These are phyloP conservation scores for Phalaenopsis equestris DNA, from an alignment of 106 monocot species.

Conservation along the genomic window DNA sequence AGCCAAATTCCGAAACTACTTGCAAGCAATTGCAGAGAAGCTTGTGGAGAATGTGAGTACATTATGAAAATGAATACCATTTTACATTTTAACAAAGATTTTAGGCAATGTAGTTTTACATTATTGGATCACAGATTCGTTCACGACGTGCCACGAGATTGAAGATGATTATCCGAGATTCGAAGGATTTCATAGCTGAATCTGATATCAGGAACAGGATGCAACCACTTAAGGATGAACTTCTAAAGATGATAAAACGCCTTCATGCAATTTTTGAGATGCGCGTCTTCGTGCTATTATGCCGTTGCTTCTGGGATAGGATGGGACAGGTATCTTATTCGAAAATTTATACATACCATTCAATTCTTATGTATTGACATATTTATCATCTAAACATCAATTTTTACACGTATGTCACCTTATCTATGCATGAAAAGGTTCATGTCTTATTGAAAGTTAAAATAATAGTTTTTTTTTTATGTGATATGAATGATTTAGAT, in stretches of 20 bases:
- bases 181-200: conserved; percentile 65
- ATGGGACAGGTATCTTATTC: conserved; percentile 69
- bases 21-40: conserved; percentile 89
- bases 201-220: conserved; percentile 75
- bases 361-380: too few relatives aligned
- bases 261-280: conserved; percentile 57
- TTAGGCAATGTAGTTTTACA: neutral
- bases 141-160: conserved; percentile 62
- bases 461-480: too few relatives aligned
- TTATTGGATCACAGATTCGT: conserved; percentile 38
- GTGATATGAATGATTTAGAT: too few relatives aligned
- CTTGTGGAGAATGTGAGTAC: conserved; percentile 80
- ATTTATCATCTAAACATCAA: too few relatives aligned
- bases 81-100: neutral
- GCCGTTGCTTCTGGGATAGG: conserved; percentile 87
- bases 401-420: too few relatives aligned
- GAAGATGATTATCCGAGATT: conserved; percentile 87
- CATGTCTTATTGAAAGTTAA: too few relatives aligned
- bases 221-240: conserved; percentile 76
- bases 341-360: too few relatives aligned
- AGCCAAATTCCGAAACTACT: conserved; percentile 88
- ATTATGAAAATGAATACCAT: neutral
- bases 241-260: conserved; percentile 60
- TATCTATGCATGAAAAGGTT: too few relatives aligned
- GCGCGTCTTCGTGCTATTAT: conserved; percentile 72